Conservation (phyloP, 805 yeast species). For the Candida parachauliodes region DNA sequence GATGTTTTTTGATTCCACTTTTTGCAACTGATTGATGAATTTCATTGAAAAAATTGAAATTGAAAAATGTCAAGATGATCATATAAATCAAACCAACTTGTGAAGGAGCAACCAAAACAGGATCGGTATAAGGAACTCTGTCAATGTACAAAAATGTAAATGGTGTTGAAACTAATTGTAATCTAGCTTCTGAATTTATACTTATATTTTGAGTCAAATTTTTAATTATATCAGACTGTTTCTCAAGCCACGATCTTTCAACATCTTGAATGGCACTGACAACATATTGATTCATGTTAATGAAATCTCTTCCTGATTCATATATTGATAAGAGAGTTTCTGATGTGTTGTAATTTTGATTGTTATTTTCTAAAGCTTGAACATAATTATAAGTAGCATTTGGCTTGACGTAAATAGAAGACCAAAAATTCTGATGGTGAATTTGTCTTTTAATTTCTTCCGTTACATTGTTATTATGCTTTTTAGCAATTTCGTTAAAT, state of each 20-base stretch:
- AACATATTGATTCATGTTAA: conserved; percentile 40
- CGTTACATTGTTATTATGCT: conserved; percentile 22
- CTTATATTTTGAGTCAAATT: conserved; percentile 13
- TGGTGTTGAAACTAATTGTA: conserved; percentile 20
- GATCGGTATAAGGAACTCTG: conserved; percentile 46
- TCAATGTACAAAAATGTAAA: conserved; percentile 39
- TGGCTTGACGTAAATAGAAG: conserved; percentile 49
- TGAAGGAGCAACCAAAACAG: conserved; percentile 58
- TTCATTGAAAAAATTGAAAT: conserved; percentile 55
- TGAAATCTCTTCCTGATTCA: conserved; percentile 64
- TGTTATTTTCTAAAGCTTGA: conserved; percentile 38
- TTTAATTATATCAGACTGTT: conserved; percentile 21
- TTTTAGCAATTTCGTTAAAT: conserved; percentile 25
- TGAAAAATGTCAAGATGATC: conserved; percentile 70
- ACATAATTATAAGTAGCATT: conserved; percentile 42
- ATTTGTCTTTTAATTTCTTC: conserved; percentile 43
- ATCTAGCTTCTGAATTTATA: conserved; percentile 12
- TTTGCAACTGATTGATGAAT: conserved; percentile 50
- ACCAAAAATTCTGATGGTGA: conserved; percentile 61
- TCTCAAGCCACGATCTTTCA: conserved; percentile 26
- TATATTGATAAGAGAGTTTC: conserved; percentile 39
- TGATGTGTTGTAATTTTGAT: conserved; percentile 25
- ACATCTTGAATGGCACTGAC: conserved; percentile 40
- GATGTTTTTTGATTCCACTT: conserved; percentile 36
- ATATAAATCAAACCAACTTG: conserved; percentile 75